A percentile compares a stretch with the other conserved stretches of the same genome.
Evolutionary conservation across 1,284 basidiomycete species (phyloP).

Genomic region (Athelia psychrophila): DNA sequence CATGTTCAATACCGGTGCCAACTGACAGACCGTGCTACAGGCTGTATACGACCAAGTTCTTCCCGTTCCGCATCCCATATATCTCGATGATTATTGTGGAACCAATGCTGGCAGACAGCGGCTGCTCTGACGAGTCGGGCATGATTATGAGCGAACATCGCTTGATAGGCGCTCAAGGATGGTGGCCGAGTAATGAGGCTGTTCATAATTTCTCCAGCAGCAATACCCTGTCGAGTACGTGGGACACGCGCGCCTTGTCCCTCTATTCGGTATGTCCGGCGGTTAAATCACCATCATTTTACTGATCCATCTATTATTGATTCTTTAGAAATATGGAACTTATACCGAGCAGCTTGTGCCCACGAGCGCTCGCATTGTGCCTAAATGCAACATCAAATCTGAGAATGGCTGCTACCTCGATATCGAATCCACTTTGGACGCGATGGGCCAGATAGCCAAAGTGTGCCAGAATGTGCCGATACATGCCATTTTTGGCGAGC

Average conservation of each 20-base stretch:
- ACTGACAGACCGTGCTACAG: background rate
- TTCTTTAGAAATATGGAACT: background rate
- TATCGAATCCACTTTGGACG: slow-evolving; percentile 4
- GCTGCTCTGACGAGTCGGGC: slow-evolving; percentile 2
- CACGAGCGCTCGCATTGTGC: background rate
- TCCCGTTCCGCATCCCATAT: slow-evolving; percentile 1
- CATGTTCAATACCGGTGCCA: background rate
- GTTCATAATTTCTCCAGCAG: slow-evolving; percentile 4
- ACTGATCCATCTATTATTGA: background rate
- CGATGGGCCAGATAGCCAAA: slow-evolving; percentile 5
- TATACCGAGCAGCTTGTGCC: background rate
- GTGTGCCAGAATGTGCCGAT: slow-evolving; percentile 4
- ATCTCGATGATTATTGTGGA: slow-evolving; percentile 7
- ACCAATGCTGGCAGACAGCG: slow-evolving; percentile 3
- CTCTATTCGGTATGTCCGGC: slow-evolving; percentile 1
- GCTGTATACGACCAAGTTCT: slow-evolving; percentile 5
- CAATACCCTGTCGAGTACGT: slow-evolving; percentile 5
- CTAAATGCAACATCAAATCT: slow-evolving; percentile 6
- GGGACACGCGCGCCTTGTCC: slow-evolving; percentile 6
- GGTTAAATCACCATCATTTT: background rate
- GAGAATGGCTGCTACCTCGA: slow-evolving; percentile 7
- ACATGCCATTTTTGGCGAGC: slow-evolving; percentile 8
- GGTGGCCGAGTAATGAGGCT: slow-evolving; percentile 1
- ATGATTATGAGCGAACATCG: background rate
- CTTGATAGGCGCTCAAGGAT: background rate